Conservation (phyloP, 352 stramenopile genomes). For the Pilasporangium apinafurcum region DNA sequence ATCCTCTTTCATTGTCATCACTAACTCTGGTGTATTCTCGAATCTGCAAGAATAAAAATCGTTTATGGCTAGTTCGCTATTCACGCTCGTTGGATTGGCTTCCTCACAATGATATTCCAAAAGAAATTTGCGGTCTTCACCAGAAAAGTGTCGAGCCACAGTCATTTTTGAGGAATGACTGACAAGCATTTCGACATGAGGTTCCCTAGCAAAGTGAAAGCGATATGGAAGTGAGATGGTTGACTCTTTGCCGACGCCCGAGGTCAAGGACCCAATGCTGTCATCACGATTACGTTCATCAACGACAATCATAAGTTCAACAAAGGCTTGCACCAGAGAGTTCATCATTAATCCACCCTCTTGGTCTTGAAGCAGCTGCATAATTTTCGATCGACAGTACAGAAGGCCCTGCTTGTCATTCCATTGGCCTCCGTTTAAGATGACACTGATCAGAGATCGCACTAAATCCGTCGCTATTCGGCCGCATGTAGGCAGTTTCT, state of each 20-base stretch:
- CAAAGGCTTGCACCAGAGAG: constrained; percentile 66
- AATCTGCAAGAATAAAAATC: constrained; percentile 74
- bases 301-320: constrained; percentile 80
- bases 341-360: constrained; percentile 72
- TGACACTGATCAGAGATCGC: constrained; percentile 54
- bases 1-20: constrained; percentile 63
- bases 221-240: constrained; percentile 63
- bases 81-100: constrained; percentile 7
- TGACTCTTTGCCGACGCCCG: constrained; percentile 47
- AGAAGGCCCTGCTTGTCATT: constrained; percentile 64
- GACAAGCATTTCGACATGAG: constrained; percentile 69
- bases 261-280: constrained; percentile 40
- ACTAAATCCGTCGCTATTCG: constrained; percentile 57
- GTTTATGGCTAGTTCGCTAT: constrained; percentile 5
- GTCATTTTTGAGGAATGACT: constrained; percentile 78
- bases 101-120: constrained; percentile 59
- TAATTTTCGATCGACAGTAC: constrained; percentile 84
- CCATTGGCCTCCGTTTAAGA: constrained; percentile 60
- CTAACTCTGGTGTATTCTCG: constrained; percentile 63
- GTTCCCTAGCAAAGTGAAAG: constrained; percentile 62
- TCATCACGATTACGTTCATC: constrained; percentile 60
- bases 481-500: constrained; percentile 45
- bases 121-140: constrained; percentile 73
- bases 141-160: constrained; percentile 63
- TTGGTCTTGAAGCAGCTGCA: constrained; percentile 75